Conservation (phyloP, 2,329 filamentous ascomycete genomes). For the Colletotrichum cordylinicola region DNA sequence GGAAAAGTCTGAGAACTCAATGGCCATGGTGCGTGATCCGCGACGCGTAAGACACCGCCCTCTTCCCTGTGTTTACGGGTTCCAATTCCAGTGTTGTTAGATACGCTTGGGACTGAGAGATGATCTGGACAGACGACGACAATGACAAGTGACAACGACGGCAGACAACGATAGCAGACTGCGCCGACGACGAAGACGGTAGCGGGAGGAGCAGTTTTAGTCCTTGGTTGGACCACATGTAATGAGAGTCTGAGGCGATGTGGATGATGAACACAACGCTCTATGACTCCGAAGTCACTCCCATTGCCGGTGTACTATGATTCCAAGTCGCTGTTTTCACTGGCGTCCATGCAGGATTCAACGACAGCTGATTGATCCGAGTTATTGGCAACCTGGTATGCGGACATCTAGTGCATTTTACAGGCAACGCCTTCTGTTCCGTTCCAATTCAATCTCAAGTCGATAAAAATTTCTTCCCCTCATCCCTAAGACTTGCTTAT, state of each 20-base stretch:
- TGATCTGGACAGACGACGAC: not conserved
- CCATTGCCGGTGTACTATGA: accelerated
- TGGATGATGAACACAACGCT: not conserved
- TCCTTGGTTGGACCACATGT: accelerated
- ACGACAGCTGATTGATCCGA: not conserved
- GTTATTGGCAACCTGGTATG: not conserved
- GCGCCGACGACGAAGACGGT: not conserved
- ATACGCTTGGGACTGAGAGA: not conserved
- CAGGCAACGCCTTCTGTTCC: accelerated
- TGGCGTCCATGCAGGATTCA: not conserved
- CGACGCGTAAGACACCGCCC: not conserved
- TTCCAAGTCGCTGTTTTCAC: not conserved
- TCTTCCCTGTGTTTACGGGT: accelerated
- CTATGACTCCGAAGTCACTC: accelerated
- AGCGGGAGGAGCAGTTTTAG: not conserved
- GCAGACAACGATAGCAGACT: accelerated
- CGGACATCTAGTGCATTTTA: not conserved
- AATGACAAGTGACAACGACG: no score
- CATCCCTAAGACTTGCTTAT: not conserved
- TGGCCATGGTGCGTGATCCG: accelerated
- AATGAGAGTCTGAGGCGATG: not conserved
- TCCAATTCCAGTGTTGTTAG: not conserved
- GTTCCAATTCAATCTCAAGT: not conserved
- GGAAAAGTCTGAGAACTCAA: accelerated
- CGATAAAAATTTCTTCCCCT: accelerated